Percentiles rank a stretch among this genome's conserved stretches.
phyloP scores from a whole-genome alignment of 768 basidiomycete genomes.

The Panellus pusillus region DNA sequence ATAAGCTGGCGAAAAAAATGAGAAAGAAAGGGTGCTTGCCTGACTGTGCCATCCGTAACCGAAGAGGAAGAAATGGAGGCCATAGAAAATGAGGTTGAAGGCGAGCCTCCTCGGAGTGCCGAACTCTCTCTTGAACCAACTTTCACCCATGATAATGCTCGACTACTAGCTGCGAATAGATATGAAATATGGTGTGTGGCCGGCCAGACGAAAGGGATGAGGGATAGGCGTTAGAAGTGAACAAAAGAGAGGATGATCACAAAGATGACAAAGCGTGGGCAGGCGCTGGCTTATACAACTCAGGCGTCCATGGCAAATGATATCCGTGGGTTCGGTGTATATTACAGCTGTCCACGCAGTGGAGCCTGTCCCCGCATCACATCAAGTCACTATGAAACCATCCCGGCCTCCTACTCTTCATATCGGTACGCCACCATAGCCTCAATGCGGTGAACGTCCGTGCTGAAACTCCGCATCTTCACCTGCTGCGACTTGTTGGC shows the following conservation, averaged over 20 bases:
- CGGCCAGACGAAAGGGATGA: conserved; percentile 45
- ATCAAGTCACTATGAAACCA: conserved; percentile 16
- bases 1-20: conserved; percentile 3
- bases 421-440: conserved; percentile 98
- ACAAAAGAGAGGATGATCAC: conserved; percentile 17
- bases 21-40: conserved; percentile 38
- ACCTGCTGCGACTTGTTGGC: conserved; percentile 91
- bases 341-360: neutral
- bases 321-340: neutral
- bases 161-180: conserved; percentile 21
- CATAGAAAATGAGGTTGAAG: conserved; percentile 82
- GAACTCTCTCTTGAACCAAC: conserved; percentile 75
- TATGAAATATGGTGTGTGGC: conserved; percentile 39
- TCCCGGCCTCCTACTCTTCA: conserved; percentile 56
- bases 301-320: conserved; percentile 32
- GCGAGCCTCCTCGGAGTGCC: conserved; percentile 59
- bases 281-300: conserved; percentile 2
- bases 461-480: conserved; percentile 94
- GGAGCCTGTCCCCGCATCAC: neutral
- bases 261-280: conserved; percentile 13
- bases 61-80: conserved; percentile 71
- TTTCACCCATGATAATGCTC: conserved; percentile 54
- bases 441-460: conserved; percentile 96
- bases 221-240: conserved; percentile 23
- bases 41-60: conserved; percentile 89